These are phyloP conservation scores for Stentor roeselii DNA, from an alignment of 73 alveolate species.

Conservation along the genomic window DNA sequence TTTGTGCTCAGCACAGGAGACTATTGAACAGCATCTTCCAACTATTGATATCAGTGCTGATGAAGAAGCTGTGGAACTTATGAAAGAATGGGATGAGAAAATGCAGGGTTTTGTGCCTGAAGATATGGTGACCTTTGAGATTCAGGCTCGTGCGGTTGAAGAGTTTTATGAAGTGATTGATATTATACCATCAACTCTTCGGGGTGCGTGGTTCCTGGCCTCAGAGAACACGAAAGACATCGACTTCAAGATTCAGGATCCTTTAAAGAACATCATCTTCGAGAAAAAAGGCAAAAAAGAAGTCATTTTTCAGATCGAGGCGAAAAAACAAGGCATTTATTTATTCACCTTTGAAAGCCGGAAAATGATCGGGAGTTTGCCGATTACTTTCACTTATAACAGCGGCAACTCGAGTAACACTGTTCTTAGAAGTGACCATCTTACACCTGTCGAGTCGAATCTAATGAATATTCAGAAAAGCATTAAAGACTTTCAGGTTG, in stretches of 20 bases:
- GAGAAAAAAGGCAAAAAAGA: slow-evolving; percentile 19
- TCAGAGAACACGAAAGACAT: not conserved
- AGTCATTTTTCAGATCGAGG: slow-evolving; percentile 20
- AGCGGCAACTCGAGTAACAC: slow-evolving; percentile 25
- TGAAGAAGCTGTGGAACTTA: not conserved
- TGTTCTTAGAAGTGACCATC: slow-evolving; percentile 20
- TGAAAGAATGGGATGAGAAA: slow-evolving; percentile 28
- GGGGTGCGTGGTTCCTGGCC: slow-evolving; percentile 32
- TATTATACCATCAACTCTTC: slow-evolving; percentile 8
- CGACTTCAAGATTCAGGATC: not conserved
- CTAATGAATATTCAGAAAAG: not conserved
- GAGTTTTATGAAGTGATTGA: not conserved
- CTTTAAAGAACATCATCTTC: not conserved
- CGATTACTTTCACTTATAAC: slow-evolving; percentile 13
- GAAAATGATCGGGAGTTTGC: not conserved
- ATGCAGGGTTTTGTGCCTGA: slow-evolving; percentile 27
- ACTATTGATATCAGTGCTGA: not conserved
- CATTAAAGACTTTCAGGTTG: slow-evolving; percentile 23
- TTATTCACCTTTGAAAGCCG: not conserved
- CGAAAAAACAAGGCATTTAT: slow-evolving; percentile 12
- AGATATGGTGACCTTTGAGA: slow-evolving; percentile 25
- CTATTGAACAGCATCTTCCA: too few species aligned
- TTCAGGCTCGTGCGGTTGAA: slow-evolving; percentile 13
- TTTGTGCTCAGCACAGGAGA: too few species aligned
- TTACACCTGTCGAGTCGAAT: slow-evolving; percentile 9